phyloP scores from a whole-genome alignment of 1,139 yeast genomes.

The Geotrichum histeridarum region DNA sequence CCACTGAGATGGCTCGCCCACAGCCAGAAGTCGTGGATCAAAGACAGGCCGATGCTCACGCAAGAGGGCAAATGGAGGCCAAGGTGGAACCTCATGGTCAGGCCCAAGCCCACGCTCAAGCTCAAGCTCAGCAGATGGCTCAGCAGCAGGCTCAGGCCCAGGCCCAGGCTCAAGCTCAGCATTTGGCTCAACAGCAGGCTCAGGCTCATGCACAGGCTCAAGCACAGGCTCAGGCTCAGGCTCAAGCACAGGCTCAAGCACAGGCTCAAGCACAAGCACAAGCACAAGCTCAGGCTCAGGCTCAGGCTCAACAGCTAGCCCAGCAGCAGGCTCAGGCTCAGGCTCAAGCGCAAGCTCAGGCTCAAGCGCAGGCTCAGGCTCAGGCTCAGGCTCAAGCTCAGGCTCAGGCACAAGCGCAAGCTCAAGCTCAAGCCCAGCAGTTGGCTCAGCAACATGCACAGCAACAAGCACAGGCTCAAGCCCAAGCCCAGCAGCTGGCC shows the following conservation, averaged over 20 bases:
- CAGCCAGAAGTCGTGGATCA: not conserved
- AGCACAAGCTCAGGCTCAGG: conserved; percentile 19
- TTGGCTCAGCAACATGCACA: conserved; percentile 15
- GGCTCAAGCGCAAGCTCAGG: conserved; percentile 6
- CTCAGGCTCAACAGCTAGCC: conserved; percentile 19
- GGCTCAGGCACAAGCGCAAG: conserved; percentile 15
- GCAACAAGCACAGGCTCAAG: conserved; percentile 17
- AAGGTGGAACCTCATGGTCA: conserved; percentile 13
- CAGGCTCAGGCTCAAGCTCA: conserved; percentile 16
- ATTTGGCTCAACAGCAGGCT: conserved; percentile 5
- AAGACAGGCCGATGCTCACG: not conserved
- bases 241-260: conserved; percentile 20
- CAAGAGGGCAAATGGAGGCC: too few relatives aligned
- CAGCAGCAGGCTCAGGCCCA: conserved; percentile 12
- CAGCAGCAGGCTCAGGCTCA: conserved; percentile 19
- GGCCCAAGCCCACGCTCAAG: conserved; percentile 17
- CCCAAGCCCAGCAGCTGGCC: conserved; percentile 10
- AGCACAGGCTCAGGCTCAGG: conserved; percentile 18
- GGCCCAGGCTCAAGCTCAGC: conserved; percentile 12
- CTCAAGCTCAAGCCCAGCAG: conserved; percentile 1
- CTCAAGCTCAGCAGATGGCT: conserved; percentile 19
- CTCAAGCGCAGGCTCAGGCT: conserved; percentile 11
- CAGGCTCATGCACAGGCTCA: conserved; percentile 17
- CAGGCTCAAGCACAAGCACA: conserved; percentile 17
- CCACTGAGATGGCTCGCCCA: too few relatives aligned